Base-by-base conservation (phyloP, 805 yeast species). In the Ogataea polymorpha region DNA sequence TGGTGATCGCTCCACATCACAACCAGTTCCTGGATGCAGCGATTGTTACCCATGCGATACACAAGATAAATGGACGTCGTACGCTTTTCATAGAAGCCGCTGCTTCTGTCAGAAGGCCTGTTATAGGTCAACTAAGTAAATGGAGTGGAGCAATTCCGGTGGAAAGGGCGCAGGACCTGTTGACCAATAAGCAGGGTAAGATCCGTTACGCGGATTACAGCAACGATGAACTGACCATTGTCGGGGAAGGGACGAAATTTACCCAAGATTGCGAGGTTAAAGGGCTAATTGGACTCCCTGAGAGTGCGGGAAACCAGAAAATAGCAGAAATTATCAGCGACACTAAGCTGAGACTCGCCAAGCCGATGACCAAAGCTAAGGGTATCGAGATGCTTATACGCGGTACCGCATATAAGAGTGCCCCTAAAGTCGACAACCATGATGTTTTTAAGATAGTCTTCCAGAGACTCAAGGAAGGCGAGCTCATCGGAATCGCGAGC, bases 1-100 rank as follows among this genome's bases (percentile, higher is more conserved):
- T 93, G 48, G 98, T 93, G 25, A 95, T 93, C 9, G 99, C 96
- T 2, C 98, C 98, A 2, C 99, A 91, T 67, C 95, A 96, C n/a
- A 87, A 87, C 58, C 96, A 87, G 55, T 86, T 85, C 48, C 79
- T 85, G 25, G 83, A 77, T 51, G 68, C 67, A 5, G 77, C 89
- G 18, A 71, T 93, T 35, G 69, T 87, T 23, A 80, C 86, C 75
- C 78, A 82, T 33, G 86, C 83, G 50, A 86, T 86, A 15, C 74
- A 80, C 52, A 68, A 70, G 37, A 79, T 78, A 42, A 74, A 84
- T 2, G 74, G 79, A 6, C 71, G 96, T 46, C 68, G 91, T 30
- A 75, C 86, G 12, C 77, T 88, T 15, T 89, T 90, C 58, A 68
- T 91, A 48, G 86, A 89, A 47, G 99, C 99, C 6, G 95, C 83